Evolutionary conservation across 352 stramenopile species (phyloP).

Genomic region (Labyrinthula sp.): DNA sequence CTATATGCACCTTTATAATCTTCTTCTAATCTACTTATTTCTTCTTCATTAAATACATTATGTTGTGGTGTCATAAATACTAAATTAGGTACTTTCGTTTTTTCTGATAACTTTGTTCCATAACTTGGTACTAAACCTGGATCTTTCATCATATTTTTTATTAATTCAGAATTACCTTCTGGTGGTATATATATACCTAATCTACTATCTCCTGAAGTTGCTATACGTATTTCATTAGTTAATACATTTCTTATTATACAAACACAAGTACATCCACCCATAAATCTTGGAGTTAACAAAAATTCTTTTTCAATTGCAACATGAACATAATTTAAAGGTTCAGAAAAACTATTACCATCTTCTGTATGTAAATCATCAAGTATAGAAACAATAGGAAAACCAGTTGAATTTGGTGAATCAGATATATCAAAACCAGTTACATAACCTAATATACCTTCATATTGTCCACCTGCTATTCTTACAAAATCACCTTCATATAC

Average conservation of each 20-base stretch:
- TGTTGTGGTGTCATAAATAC: conserved; percentile 6
- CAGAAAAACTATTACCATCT: no score
- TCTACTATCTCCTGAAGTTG: conserved; percentile 11
- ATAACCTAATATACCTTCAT: conserved; percentile 14
- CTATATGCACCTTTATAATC: conserved; percentile 20
- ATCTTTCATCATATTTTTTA: conserved; percentile 21
- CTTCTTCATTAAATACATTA: conserved; percentile 14
- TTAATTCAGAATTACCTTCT: no score
- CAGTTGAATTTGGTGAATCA: no score
- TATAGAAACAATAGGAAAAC: no score
- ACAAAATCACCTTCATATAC: conserved; percentile 22
- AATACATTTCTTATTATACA: conserved; percentile 4
- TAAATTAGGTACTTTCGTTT: conserved; percentile 4
- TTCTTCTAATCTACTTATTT: conserved; percentile 17
- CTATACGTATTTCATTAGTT: conserved; percentile 5
- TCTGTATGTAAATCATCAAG: no score
- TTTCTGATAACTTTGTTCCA: not conserved
- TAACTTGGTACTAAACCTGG: conserved; percentile 6
- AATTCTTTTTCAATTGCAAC: conserved; percentile 19
- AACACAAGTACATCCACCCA: conserved; percentile 18
- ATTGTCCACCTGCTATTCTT: conserved; percentile 15
- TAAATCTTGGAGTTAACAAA: conserved; percentile 17
- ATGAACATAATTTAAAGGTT: no score
- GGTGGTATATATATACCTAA: no score
- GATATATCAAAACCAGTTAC: no score